Conservation (phyloP, 306 rosid genomes). For the Sphenostylis stenocarpa region DNA sequence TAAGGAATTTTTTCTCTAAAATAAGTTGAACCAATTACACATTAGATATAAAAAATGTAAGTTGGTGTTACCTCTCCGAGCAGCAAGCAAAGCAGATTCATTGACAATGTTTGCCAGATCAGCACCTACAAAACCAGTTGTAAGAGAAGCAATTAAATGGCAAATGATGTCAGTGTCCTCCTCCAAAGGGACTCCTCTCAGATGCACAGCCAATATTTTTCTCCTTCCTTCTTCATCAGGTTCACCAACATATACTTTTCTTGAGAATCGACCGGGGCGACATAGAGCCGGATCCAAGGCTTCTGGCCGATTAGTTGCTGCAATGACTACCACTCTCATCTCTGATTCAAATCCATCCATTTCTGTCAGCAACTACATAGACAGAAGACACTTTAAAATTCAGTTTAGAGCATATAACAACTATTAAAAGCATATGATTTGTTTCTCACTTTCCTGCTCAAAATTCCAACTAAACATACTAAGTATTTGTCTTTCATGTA, state of each 20-base stretch:
- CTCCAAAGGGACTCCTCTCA: constrained; percentile 85
- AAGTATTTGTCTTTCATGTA: background rate
- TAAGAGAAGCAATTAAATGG: constrained; percentile 78
- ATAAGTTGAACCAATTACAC: background rate
- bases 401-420: background rate
- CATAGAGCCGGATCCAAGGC: constrained; percentile 97
- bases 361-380: constrained; percentile 83
- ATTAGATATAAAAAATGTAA: background rate
- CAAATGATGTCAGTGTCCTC: constrained; percentile 70
- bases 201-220: constrained; percentile 89
- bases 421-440: background rate
- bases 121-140: constrained; percentile 91
- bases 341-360: constrained; percentile 98
- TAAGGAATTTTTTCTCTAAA: background rate
- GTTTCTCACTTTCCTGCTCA: background rate
- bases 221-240: constrained; percentile 95
- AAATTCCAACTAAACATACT: constrained; percentile 7
- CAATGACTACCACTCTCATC: constrained; percentile 83
- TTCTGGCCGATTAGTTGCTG: constrained; percentile 94
- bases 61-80: constrained; percentile 76
- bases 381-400: constrained; percentile 18
- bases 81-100: constrained; percentile 92
- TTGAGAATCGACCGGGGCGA: constrained; percentile 96
- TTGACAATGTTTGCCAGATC: constrained; percentile 91
- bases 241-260: constrained; percentile 88